A percentile compares a stretch with the other conserved stretches of the same genome.
Evolutionary conservation across 352 stramenopile genomes (phyloP).

Genomic region (Globisporangium spinosum): DNA sequence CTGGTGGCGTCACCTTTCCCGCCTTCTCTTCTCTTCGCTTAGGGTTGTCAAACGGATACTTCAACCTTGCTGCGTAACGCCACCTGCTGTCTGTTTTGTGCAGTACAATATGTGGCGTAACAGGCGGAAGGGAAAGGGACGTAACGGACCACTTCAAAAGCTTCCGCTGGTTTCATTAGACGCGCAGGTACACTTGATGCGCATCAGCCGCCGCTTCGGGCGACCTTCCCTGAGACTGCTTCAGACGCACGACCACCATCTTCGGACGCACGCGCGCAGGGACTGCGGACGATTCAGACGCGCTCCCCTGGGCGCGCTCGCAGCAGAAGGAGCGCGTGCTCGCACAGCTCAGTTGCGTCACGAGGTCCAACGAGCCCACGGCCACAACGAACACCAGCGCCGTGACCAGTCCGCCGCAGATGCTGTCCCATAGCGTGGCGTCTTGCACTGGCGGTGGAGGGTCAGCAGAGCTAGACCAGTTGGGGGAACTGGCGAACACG

Average conservation of each 20-base stretch:
- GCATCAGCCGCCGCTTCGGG: neutral
- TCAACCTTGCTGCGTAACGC: neutral
- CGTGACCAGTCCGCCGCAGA: neutral
- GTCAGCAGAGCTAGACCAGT: neutral
- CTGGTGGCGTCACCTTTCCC: neutral
- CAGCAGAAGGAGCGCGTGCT: neutral
- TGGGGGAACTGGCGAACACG: neutral
- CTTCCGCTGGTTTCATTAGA: neutral
- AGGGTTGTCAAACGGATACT: slow-evolving; percentile 1
- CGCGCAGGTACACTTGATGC: neutral
- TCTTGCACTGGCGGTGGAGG: neutral
- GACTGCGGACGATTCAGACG: neutral
- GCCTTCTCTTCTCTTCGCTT: neutral
- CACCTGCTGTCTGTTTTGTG: neutral
- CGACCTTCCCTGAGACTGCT: neutral
- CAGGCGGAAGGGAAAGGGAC: neutral
- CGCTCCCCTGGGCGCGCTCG: neutral
- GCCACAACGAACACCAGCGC: neutral
- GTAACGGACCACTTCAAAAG: neutral
- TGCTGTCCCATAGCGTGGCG: neutral
- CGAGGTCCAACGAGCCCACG: neutral
- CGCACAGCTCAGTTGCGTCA: neutral
- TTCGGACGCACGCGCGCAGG: neutral
- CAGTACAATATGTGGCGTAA: neutral
- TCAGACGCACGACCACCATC: neutral